Evolutionary conservation across 345 rosid genomes (phyloP).

Genomic region (Luvunga scandens): DNA sequence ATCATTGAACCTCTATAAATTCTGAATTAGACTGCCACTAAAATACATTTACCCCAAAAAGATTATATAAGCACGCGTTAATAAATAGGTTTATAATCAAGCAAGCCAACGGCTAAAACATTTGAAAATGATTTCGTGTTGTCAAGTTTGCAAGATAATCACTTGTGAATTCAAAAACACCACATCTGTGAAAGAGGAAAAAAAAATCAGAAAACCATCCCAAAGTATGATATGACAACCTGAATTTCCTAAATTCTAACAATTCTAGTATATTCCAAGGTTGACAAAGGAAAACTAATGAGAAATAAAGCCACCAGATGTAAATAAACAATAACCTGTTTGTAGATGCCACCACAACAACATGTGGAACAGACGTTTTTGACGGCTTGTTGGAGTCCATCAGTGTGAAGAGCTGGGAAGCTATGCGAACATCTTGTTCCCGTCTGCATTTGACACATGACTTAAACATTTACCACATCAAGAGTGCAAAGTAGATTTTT

Average conservation of each 20-base stretch:
- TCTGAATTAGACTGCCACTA: neutral
- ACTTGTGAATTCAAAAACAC: neutral
- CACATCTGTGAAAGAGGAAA: neutral
- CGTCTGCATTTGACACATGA: conserved; percentile 48
- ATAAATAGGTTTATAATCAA: neutral
- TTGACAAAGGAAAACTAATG: neutral
- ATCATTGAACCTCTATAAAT: neutral
- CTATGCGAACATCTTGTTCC: conserved; percentile 74
- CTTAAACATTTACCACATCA: neutral
- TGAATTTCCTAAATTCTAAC: neutral
- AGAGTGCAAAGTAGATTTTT: neutral
- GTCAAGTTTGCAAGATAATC: neutral
- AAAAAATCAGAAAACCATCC: neutral
- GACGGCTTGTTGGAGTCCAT: conserved; percentile 75
- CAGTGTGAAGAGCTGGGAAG: conserved; percentile 69
- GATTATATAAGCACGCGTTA: neutral
- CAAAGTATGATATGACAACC: neutral
- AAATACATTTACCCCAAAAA: neutral
- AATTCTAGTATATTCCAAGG: neutral
- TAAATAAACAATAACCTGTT: conserved; percentile 58
- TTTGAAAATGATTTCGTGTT: neutral
- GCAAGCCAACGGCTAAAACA: neutral
- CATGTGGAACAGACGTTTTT: conserved; percentile 41
- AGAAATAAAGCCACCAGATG: conserved; percentile 6
- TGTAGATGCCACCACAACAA: conserved; percentile 83